Evolutionary conservation across 768 basidiomycete species (phyloP).

Genomic region (Russula abietina): DNA sequence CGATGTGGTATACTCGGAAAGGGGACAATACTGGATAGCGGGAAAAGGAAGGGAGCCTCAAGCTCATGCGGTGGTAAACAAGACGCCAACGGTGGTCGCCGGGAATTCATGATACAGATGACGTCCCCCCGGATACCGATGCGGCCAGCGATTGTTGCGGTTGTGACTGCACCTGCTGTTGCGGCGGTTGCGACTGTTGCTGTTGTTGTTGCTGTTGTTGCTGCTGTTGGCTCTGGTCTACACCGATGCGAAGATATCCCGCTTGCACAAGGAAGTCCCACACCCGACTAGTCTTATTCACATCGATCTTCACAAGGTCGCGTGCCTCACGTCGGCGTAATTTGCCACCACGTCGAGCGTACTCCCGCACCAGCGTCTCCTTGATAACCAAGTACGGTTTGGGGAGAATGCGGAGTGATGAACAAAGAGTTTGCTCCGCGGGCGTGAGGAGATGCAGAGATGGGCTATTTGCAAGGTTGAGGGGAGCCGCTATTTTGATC

Average conservation of each 20-base stretch:
- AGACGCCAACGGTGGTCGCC: background rate
- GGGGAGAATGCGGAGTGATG: constrained; percentile 83
- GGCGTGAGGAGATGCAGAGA: constrained; percentile 85
- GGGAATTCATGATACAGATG: constrained; percentile 11
- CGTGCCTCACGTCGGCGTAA: constrained; percentile 83
- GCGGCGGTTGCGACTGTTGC: background rate
- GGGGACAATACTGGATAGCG: background rate
- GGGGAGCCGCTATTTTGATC: constrained; percentile 45
- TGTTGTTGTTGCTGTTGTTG: constrained; percentile 35
- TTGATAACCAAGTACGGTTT: constrained; percentile 96
- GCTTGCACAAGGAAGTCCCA: constrained; percentile 91
- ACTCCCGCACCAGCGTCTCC: constrained; percentile 90
- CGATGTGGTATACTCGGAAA: too few relatives aligned
- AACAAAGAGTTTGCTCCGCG: constrained; percentile 84
- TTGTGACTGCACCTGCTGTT: constrained; percentile 1
- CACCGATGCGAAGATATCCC: constrained; percentile 65
- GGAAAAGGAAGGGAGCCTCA: background rate
- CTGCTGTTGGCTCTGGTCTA: constrained; percentile 33
- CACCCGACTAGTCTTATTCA: constrained; percentile 85
- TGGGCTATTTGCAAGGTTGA: constrained; percentile 87
- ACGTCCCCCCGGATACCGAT: constrained; percentile 10
- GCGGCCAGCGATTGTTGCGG: constrained; percentile 11
- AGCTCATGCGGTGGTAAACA: background rate
- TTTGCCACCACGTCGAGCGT: constrained; percentile 82
- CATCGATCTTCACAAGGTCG: constrained; percentile 87